These are phyloP conservation scores for Stylosanthes scabra DNA, from an alignment of 331 rosid genomes.

Conservation along the genomic window DNA sequence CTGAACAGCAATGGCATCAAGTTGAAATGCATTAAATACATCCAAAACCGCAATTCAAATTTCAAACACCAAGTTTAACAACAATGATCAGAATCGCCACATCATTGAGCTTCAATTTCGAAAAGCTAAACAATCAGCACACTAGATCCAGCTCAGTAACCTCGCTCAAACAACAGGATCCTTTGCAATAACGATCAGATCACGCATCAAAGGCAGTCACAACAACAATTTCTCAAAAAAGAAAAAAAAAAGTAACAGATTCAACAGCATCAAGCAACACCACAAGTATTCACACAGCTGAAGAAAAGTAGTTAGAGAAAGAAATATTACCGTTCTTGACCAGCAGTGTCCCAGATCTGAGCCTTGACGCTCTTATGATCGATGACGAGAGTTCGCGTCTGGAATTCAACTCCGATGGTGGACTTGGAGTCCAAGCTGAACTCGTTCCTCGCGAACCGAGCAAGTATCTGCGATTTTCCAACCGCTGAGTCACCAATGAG, in stretches of 20 bases:
- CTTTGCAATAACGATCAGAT: constrained; percentile 16
- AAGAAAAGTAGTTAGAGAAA: neutral
- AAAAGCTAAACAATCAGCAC: too few species aligned
- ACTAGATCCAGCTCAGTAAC: constrained; percentile 34
- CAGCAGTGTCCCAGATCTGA: constrained; percentile 99
- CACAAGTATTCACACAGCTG: neutral
- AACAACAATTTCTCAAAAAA: neutral
- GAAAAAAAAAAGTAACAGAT: neutral
- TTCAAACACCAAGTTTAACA: neutral
- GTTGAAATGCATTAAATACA: neutral
- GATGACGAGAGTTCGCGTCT: constrained; percentile 86
- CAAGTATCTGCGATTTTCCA: constrained; percentile 94
- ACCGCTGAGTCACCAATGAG: constrained; percentile 98
- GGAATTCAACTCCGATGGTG: constrained; percentile 98
- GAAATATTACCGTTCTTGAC: constrained; percentile 83
- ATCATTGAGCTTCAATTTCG: neutral
- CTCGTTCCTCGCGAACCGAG: constrained; percentile 93
- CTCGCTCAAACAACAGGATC: constrained; percentile 16
- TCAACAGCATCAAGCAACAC: neutral
- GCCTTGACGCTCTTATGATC: constrained; percentile 96
- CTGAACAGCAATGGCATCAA: neutral
- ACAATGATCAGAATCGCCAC: neutral
- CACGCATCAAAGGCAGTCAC: neutral
- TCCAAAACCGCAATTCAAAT: neutral
- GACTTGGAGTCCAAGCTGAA: constrained; percentile 97